phyloP scores from a whole-genome alignment of 169 alveolate species.

The Theileria sp. region DNA sequence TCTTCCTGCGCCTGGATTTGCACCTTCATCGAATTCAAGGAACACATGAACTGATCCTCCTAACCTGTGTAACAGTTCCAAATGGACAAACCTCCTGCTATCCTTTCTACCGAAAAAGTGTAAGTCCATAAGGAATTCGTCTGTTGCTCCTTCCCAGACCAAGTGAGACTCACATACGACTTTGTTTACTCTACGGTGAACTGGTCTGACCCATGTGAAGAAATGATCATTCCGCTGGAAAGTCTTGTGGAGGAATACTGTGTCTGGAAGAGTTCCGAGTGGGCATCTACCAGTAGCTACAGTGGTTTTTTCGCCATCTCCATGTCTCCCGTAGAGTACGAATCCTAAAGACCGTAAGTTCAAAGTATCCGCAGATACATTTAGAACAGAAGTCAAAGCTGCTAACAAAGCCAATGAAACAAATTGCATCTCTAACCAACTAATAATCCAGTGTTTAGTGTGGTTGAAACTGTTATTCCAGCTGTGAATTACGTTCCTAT shows the following conservation, averaged over 20 bases:
- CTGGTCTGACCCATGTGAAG: slow-evolving; percentile 2
- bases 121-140: background rate
- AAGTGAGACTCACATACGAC: background rate
- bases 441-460: no score
- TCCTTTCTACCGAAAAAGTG: background rate
- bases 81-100: background rate
- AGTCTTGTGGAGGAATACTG: background rate
- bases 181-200: background rate
- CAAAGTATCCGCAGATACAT: no score
- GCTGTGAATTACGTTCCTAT: no score
- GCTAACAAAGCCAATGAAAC: no score
- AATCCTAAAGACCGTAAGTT: no score
- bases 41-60: background rate
- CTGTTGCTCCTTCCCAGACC: background rate
- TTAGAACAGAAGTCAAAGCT: no score
- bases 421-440: no score
- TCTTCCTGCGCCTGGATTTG: background rate
- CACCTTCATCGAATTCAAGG: background rate
- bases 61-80: background rate
- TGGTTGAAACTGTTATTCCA: no score
- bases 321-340: background rate
- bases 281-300: background rate
- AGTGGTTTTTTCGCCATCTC: background rate
- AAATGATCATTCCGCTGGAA: background rate
- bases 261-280: background rate